Percentiles rank a stretch among this genome's conserved stretches.
These are phyloP conservation scores for Mortierella sp. DNA, from an alignment of 371 early-diverging fungal species.

Conservation along the genomic window DNA sequence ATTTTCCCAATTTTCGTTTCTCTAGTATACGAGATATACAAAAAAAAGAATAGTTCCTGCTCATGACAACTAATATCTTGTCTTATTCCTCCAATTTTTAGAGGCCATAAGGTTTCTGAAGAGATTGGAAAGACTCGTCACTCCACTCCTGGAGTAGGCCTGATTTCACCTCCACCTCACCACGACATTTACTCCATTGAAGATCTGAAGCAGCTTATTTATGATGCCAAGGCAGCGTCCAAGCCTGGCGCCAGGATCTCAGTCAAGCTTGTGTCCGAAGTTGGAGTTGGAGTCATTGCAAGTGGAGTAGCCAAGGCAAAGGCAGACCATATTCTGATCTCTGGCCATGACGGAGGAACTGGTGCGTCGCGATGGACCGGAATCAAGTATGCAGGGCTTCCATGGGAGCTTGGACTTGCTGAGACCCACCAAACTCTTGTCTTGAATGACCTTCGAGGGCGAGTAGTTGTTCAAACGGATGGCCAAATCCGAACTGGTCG, in stretches of 20 bases:
- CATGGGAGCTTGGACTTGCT: constrained; percentile 97
- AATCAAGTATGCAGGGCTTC: constrained; percentile 95
- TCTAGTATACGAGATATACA: neutral
- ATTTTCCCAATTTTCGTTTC: neutral
- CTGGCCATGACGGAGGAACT: constrained; percentile 96
- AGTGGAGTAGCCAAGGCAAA: constrained; percentile 95
- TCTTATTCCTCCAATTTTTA: neutral
- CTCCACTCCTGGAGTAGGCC: constrained; percentile 92
- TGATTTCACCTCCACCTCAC: constrained; percentile 96
- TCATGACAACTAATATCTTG: neutral
- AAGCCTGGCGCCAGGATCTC: constrained; percentile 89
- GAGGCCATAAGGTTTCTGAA: constrained; percentile 84
- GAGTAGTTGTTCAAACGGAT: constrained; percentile 93
- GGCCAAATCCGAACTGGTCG: constrained; percentile 97
- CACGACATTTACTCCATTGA: constrained; percentile 97
- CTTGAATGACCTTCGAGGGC: constrained; percentile 90
- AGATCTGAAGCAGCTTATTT: constrained; percentile 95
- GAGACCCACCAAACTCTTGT: constrained; percentile 96
- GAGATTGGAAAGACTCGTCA: constrained; percentile 91
- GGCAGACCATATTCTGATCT: constrained; percentile 94
- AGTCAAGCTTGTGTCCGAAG: constrained; percentile 95
- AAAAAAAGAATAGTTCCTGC: neutral
- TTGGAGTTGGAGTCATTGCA: constrained; percentile 95
- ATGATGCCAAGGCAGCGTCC: constrained; percentile 87
- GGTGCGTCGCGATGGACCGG: constrained; percentile 96